phyloP scores from a whole-genome alignment of 2,329 filamentous ascomycete genomes.

The Aureobasidium vineae region DNA sequence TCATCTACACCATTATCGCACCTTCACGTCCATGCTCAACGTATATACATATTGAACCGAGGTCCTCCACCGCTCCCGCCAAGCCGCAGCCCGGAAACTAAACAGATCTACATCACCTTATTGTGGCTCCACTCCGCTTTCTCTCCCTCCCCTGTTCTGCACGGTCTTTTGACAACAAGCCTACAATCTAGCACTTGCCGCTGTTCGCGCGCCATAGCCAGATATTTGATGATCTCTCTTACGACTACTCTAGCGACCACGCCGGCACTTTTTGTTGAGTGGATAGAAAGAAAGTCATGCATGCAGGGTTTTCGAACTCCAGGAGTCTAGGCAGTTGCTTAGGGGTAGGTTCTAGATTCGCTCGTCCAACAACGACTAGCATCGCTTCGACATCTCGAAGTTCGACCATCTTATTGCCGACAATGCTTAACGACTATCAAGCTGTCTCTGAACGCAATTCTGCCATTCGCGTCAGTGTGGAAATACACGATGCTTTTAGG shows the following conservation, averaged over 20 bases:
- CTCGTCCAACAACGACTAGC: not conserved
- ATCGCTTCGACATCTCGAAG: not conserved
- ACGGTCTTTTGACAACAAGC: not conserved
- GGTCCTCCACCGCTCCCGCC: slow-evolving; percentile 1
- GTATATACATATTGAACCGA: not conserved
- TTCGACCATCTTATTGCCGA: not conserved
- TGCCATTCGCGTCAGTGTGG: too few species aligned
- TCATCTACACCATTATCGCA: not conserved
- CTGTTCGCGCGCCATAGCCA: slow-evolving; percentile 1
- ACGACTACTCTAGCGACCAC: not conserved
- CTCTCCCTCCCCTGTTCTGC: not conserved
- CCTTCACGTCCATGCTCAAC: not conserved
- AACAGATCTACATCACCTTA: slow-evolving; percentile 24
- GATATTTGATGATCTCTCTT: slow-evolving; percentile 4
- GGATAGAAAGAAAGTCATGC: not conserved
- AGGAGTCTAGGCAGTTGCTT: not conserved
- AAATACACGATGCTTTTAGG: not conserved
- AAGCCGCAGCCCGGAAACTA: slow-evolving; percentile 8
- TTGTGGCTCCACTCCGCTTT: slow-evolving; percentile 3
- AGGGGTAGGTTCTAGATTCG: not conserved
- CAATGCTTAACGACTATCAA: not conserved
- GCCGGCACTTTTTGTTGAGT: not conserved
- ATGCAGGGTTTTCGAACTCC: not conserved
- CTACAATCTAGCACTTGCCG: not conserved
- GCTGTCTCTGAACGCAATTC: not conserved